phyloP scores from a whole-genome alignment of 164 flowering plant species.

The Liriodendron chinense region DNA sequence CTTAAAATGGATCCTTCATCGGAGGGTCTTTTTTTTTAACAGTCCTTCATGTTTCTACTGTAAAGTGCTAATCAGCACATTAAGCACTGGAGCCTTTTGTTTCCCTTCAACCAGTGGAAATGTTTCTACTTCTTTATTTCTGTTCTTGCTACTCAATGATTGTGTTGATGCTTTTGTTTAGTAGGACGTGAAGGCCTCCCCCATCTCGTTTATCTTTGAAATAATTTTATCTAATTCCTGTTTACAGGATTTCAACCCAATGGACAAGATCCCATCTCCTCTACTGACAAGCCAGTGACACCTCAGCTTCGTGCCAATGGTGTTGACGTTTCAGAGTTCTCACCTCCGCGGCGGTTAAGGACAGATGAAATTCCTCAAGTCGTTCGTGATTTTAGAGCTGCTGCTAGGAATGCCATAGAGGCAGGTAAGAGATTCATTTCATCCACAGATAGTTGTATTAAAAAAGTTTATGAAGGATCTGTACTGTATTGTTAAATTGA shows the following conservation, averaged over 20 bases:
- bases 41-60: too few relatives aligned
- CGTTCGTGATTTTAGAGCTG: constrained; percentile 27
- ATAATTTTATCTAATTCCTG: neutral
- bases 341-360: constrained; percentile 15
- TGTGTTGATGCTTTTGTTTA: too few relatives aligned
- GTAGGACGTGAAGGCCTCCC: neutral
- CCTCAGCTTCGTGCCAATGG: constrained; percentile 15
- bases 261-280: constrained; percentile 20
- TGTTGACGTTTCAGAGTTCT: constrained; percentile 2
- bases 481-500: too few relatives aligned
- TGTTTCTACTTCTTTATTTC: too few relatives aligned
- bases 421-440: constrained; percentile 8
- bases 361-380: constrained; percentile 29
- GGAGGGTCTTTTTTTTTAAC: too few relatives aligned
- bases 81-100: too few relatives aligned
- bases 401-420: constrained; percentile 31
- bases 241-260: constrained; percentile 17
- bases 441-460: neutral
- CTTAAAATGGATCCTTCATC: too few relatives aligned
- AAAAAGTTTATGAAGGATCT: too few relatives aligned
- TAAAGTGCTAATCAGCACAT: too few relatives aligned
- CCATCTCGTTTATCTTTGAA: neutral
- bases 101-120: too few relatives aligned
- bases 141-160: too few relatives aligned
- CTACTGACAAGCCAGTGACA: constrained; percentile 13